Percentiles rank a stretch among this genome's conserved stretches.
These are phyloP conservation scores for Evansstolkia leycettana DNA, from an alignment of 495 filamentous ascomycete species.

Conservation along the genomic window DNA sequence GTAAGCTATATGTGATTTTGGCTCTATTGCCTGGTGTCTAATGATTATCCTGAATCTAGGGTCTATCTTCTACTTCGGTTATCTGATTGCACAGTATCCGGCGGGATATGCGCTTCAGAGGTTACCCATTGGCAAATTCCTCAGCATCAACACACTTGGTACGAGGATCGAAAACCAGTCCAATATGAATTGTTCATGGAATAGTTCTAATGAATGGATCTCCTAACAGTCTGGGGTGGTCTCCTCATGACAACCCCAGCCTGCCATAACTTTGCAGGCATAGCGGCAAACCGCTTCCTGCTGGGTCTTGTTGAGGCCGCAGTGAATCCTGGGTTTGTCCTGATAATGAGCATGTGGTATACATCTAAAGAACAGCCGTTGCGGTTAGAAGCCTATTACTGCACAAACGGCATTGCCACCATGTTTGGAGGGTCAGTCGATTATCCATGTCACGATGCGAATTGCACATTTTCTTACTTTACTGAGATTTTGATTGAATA, in stretches of 20 bases:
- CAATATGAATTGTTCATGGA: too few relatives aligned
- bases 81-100: neutral
- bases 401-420: conserved; percentile 7
- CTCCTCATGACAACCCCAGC: conserved; percentile 40
- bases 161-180: conserved; percentile 4
- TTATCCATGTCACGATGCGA: conserved; percentile 46
- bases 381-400: conserved; percentile 18
- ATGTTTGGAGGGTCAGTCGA: neutral
- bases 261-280: conserved; percentile 29
- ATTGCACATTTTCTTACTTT: too few relatives aligned
- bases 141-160: conserved; percentile 35
- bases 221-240: conserved; percentile 34
- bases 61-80: conserved; percentile 16
- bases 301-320: conserved; percentile 40
- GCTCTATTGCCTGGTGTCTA: conserved; percentile 13
- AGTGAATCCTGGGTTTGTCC: conserved; percentile 16
- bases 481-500: too few relatives aligned
- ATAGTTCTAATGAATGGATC: too few relatives aligned
- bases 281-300: conserved; percentile 36
- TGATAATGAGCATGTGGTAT: conserved; percentile 25
- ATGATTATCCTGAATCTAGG: too few relatives aligned
- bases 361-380: conserved; percentile 37
- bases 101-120: conserved; percentile 27
- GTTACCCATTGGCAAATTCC: conserved; percentile 39
- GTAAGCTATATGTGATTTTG: too few relatives aligned